These are phyloP conservation scores for Benincasa hispida DNA, from an alignment of 306 rosid genomes.

Conservation along the genomic window DNA sequence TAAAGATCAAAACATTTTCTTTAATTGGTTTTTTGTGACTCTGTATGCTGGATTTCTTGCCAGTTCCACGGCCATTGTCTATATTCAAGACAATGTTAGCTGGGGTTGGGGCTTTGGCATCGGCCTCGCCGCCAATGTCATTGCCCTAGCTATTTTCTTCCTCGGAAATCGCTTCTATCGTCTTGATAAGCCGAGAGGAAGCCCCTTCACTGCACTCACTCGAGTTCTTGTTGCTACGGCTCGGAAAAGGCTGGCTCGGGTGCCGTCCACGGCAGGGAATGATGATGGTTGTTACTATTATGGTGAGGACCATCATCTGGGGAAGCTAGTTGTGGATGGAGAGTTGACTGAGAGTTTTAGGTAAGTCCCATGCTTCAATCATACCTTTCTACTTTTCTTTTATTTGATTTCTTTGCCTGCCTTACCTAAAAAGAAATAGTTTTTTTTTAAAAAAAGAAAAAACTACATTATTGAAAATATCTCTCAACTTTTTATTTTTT, in stretches of 20 bases:
- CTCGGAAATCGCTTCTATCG: constrained; percentile 23
- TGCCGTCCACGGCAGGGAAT: not conserved
- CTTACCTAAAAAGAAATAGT: too few species aligned
- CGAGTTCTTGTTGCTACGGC: constrained; percentile 24
- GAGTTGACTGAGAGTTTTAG: constrained; percentile 24
- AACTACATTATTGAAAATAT: too few species aligned
- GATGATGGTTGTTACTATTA: constrained; percentile 8
- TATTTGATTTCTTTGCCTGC: not conserved
- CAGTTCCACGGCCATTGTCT: constrained; percentile 19
- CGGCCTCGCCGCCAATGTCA: not conserved
- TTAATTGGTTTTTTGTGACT: constrained; percentile 27
- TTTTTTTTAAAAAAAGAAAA: too few species aligned
- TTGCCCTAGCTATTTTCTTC: constrained; percentile 9
- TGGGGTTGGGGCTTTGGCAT: constrained; percentile 31
- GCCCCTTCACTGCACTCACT: constrained; percentile 24
- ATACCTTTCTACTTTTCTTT: not conserved
- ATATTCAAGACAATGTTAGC: constrained; percentile 25
- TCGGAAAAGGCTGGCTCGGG: not conserved
- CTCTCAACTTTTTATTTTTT: too few species aligned
- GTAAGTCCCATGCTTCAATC: constrained; percentile 10
- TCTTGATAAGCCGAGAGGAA: constrained; percentile 20
- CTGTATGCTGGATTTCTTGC: constrained; percentile 13
- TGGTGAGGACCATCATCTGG: not conserved
- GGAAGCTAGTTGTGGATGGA: not conserved
- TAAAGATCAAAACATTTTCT: constrained; percentile 15